phyloP scores from a whole-genome alignment of 129 eudicot species.

The Arctium lappa region DNA sequence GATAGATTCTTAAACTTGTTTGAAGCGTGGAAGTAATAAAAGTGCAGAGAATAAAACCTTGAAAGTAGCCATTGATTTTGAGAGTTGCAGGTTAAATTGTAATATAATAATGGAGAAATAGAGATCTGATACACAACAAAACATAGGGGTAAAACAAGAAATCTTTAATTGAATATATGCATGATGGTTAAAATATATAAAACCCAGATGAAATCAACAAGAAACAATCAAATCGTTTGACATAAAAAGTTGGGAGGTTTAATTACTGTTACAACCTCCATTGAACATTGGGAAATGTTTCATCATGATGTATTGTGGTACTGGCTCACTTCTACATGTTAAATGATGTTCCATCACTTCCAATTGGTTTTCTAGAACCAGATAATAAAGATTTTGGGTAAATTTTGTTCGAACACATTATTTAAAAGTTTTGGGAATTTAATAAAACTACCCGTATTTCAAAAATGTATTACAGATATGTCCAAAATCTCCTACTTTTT shows the following conservation, averaged over 20 bases:
- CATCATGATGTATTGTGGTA: conserved; percentile 14
- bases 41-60: conserved; percentile 55
- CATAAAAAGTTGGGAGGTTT: conserved; percentile 36
- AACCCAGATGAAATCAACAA: conserved; percentile 15
- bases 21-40: conserved; percentile 26
- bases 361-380: too few relatives aligned
- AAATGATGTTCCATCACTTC: background rate
- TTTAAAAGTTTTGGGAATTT: too few relatives aligned
- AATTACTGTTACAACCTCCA: conserved; percentile 20
- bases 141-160: conserved; percentile 24
- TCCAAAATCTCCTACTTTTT: too few relatives aligned
- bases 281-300: conserved; percentile 53
- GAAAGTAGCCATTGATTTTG: conserved; percentile 46
- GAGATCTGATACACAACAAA: conserved; percentile 62
- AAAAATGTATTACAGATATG: too few relatives aligned
- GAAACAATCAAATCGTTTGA: conserved; percentile 30
- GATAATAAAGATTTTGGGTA: too few relatives aligned
- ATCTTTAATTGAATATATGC: conserved; percentile 18
- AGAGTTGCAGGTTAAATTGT: conserved; percentile 34
- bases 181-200: conserved; percentile 37
- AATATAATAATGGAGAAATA: conserved; percentile 22
- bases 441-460: too few relatives aligned
- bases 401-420: too few relatives aligned
- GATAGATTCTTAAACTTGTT: conserved; percentile 22
- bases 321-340: conserved; percentile 22